These are phyloP conservation scores for Phytophthora quininea DNA, from an alignment of 352 stramenopile genomes.

Conservation along the genomic window DNA sequence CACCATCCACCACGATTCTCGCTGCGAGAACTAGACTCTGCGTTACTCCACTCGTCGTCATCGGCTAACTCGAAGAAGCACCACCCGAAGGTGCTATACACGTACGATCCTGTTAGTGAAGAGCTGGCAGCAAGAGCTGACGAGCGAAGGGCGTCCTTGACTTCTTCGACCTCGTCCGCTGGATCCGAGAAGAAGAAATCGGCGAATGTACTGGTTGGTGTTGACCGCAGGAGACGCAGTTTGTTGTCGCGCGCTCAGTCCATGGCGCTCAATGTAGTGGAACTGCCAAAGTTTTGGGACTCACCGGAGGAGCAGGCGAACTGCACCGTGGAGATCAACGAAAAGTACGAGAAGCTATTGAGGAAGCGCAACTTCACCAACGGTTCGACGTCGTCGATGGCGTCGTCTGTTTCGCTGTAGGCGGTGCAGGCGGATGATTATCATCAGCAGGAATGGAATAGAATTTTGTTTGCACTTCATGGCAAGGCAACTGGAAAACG, in stretches of 20 bases:
- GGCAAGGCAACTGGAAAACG: too few relatives aligned
- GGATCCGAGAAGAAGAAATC: constrained; percentile 17
- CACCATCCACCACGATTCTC: constrained; percentile 56
- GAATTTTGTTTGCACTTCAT: neutral
- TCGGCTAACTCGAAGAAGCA: constrained; percentile 30
- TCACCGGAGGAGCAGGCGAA: constrained; percentile 42
- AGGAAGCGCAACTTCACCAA: constrained; percentile 30
- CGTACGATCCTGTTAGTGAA: constrained; percentile 34
- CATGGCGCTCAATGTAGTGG: constrained; percentile 47
- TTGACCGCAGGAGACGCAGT: constrained; percentile 16
- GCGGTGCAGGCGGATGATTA: neutral
- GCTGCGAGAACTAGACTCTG: constrained; percentile 38
- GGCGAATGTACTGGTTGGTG: constrained; percentile 3
- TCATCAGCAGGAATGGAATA: neutral
- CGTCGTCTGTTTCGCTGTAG: constrained; percentile 31
- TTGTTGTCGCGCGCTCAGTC: constrained; percentile 35
- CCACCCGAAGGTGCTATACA: constrained; percentile 33
- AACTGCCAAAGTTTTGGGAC: constrained; percentile 48
- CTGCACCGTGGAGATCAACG: constrained; percentile 45
- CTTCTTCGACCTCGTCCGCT: constrained; percentile 15
- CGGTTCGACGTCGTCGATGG: constrained; percentile 27
- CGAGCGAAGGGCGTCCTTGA: constrained; percentile 22
- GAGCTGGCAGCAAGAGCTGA: constrained; percentile 34
- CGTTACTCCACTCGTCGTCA: constrained; percentile 33
- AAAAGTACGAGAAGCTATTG: constrained; percentile 51